These are phyloP conservation scores for Filobasidium floriforme DNA, from an alignment of 768 basidiomycete species.

Conservation along the genomic window DNA sequence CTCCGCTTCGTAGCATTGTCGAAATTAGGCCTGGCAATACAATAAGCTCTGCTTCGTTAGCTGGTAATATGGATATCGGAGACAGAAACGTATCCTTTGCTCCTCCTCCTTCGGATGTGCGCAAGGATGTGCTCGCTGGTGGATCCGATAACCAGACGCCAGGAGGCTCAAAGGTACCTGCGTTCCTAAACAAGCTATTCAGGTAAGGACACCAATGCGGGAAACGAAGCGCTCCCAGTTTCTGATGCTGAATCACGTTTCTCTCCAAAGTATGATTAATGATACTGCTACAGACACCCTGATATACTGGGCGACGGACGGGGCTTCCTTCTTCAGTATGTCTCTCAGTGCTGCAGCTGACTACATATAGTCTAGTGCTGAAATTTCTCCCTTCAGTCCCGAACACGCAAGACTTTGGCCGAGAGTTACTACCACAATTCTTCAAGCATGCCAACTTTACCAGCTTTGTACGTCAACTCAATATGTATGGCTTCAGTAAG, in stretches of 20 bases:
- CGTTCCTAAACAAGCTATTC: constrained; percentile 21
- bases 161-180: constrained; percentile 16
- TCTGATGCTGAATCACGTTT: neutral
- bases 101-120: neutral
- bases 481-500: constrained; percentile 61
- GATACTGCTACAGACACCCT: constrained; percentile 72
- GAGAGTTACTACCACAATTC: constrained; percentile 53
- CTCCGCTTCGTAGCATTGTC: neutral
- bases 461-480: constrained; percentile 45
- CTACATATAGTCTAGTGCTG: too few species aligned
- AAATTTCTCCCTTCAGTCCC: constrained; percentile 59
- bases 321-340: constrained; percentile 85
- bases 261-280: constrained; percentile 69
- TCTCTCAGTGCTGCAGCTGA: too few species aligned
- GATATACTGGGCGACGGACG: constrained; percentile 83
- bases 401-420: constrained; percentile 81
- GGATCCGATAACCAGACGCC: neutral
- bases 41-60: neutral
- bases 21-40: neutral
- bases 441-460: constrained; percentile 48
- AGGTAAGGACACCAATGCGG: constrained; percentile 1
- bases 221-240: neutral
- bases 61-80: neutral
- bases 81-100: neutral
- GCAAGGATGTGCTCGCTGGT: neutral